Percentiles rank a stretch among this genome's conserved stretches.
Conservation (phyloP, 2,329 filamentous ascomycete species). For the Pyrenophora teres region DNA sequence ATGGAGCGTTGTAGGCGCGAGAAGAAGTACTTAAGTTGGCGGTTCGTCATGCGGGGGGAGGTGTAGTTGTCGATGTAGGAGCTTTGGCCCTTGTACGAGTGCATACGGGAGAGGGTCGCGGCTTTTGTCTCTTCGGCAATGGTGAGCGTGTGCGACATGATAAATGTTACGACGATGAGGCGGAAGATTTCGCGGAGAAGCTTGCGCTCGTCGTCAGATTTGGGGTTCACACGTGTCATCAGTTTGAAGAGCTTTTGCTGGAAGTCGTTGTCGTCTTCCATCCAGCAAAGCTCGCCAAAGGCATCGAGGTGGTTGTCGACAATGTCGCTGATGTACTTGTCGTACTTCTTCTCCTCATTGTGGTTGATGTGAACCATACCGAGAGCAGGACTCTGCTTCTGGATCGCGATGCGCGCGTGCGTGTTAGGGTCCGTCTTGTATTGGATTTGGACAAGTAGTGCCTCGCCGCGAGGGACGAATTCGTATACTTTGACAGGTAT, state of each 20-base stretch:
- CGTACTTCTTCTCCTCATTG: slow-evolving; percentile 52
- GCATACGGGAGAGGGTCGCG: slow-evolving; percentile 46
- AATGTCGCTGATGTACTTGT: slow-evolving; percentile 52
- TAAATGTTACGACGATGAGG: slow-evolving; percentile 55
- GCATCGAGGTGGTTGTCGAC: slow-evolving; percentile 48
- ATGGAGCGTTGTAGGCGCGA: slow-evolving; percentile 49
- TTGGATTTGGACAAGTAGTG: slow-evolving; percentile 50
- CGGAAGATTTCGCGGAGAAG: slow-evolving; percentile 52
- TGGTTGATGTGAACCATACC: slow-evolving; percentile 53
- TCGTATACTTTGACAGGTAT: slow-evolving; percentile 54
- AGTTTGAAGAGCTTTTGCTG: slow-evolving; percentile 50
- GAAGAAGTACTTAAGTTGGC: slow-evolving; percentile 58
- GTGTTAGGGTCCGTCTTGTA: slow-evolving; percentile 48
- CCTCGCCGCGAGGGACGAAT: slow-evolving; percentile 49
- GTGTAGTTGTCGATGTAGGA: slow-evolving; percentile 40
- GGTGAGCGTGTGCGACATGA: slow-evolving; percentile 55
- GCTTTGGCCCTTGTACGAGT: slow-evolving; percentile 39
- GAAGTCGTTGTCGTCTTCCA: slow-evolving; percentile 53
- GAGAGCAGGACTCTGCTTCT: slow-evolving; percentile 53
- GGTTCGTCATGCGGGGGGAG: slow-evolving; percentile 54
- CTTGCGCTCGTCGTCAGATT: slow-evolving; percentile 48
- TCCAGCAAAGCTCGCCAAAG: slow-evolving; percentile 52
- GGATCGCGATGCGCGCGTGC: slow-evolving; percentile 32
- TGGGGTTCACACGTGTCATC: slow-evolving; percentile 47
- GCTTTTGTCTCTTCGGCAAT: slow-evolving; percentile 49